A percentile compares a stretch with the other conserved stretches of the same genome.
Conservation (phyloP, 805 yeast genomes). For the Metschnikowia santaceciliae region DNA sequence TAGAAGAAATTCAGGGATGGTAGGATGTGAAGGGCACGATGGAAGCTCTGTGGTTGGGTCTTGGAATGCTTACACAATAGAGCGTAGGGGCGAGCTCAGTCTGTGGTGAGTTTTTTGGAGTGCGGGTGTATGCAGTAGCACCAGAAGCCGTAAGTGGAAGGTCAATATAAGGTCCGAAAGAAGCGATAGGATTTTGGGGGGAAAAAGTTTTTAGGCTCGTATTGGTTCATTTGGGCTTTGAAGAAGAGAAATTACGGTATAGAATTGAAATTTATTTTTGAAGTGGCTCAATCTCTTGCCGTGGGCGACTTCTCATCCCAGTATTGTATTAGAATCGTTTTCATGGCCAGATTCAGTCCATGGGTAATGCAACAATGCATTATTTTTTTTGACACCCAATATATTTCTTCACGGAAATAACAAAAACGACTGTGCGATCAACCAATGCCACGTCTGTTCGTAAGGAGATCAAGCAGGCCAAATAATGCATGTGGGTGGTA, state of each 20-base stretch:
- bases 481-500: not conserved
- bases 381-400: not conserved
- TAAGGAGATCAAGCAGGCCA: not conserved
- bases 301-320: not conserved
- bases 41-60: not conserved
- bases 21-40: not conserved
- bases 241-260: not conserved
- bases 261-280: not conserved
- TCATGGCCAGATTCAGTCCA: not conserved
- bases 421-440: not conserved
- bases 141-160: not conserved
- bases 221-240: not conserved
- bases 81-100: slow-evolving; percentile 5
- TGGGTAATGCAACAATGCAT: not conserved
- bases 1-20: not conserved
- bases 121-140: slow-evolving; percentile 2
- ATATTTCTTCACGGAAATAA: not conserved
- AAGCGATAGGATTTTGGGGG: no score
- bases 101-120: slow-evolving; percentile 5
- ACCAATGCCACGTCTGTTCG: not conserved
- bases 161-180: not conserved
- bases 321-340: not conserved
- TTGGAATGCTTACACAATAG: slow-evolving; percentile 1
- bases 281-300: not conserved
- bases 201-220: not conserved